Base-by-base conservation (phyloP, 192 early-diverging fungal species). In the Gamsiella multidivaricata region DNA sequence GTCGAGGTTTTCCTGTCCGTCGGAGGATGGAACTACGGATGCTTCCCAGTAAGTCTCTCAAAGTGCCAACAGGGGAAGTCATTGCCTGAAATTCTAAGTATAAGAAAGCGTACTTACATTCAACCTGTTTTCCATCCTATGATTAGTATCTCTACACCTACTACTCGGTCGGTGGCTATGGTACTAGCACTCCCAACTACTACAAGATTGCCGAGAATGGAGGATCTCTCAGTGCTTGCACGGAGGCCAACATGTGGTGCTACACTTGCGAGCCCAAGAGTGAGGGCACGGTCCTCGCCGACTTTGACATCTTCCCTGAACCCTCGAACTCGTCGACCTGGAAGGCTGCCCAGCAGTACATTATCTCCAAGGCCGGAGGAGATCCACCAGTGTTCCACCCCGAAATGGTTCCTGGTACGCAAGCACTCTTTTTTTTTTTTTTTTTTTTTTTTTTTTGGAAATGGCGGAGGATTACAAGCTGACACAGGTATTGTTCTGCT, bases 1-100 rank as follows among this genome's bases (percentile, higher is more conserved):
- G 74, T 78, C 28, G 65, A 78, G 28, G 66, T 69, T 25, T 78
- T 78, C 61, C 42, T 78, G 53, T 78, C 74, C n/a, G 61, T 69
- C 10, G 74, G 74, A 33, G 74, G 74, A 46, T 78, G 74, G 74
- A 78, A 78, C 65, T 78, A 78, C 26, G 74, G 74, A 53, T 78
- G 74, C 65, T 78, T 78, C 74, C 74, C 74, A 22, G 67, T 69
- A 69, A 47, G 67, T 69, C 15, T 18, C 5, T n/a, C n/a, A n/a
- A n/a, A n/a, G n/a, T n/a, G n/a, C n/a, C n/a, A n/a, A n/a, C n/a
- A n/a, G n/a, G n/a, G n/a, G n/a, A n/a, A n/a, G n/a, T n/a, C n/a
- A 8, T 52, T 12, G 11, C 22, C 34, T 20, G 10, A 34, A 17
- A 33, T 55, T 17, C 3, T 33, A 8, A 18, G 1, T 11, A 18